Evolutionary conservation across 1,284 basidiomycete genomes (phyloP).

Genomic region (Sphaerobolus stellatus): DNA sequence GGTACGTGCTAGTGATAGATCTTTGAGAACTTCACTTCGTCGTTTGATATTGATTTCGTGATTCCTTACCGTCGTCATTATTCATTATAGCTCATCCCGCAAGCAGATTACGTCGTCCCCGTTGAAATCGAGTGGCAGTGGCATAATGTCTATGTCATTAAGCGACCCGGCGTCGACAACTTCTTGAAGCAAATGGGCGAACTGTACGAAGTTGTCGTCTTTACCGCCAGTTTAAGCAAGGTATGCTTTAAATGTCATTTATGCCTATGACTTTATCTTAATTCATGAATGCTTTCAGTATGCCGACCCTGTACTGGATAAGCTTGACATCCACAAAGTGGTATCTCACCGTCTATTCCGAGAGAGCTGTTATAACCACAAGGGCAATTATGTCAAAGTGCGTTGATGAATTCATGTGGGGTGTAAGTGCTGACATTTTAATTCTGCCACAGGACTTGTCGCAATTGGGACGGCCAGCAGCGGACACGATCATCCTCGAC

Average conservation of each 20-base stretch:
- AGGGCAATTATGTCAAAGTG: constrained; percentile 99
- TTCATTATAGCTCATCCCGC: constrained; percentile 76
- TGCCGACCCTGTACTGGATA: constrained; percentile 97
- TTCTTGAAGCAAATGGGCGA: constrained; percentile 98
- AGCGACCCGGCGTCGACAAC: constrained; percentile 95
- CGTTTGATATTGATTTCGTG: constrained; percentile 7
- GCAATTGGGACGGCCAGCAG: constrained; percentile 90
- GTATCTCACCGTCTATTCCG: constrained; percentile 96
- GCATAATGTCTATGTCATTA: constrained; percentile 99
- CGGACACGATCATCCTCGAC: constrained; percentile 95
- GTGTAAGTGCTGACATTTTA: constrained; percentile 14
- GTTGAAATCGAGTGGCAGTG: constrained; percentile 98
- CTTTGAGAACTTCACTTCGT: not conserved
- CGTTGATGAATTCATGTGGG: constrained; percentile 13
- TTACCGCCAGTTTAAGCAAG: constrained; percentile 97
- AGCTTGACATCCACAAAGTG: constrained; percentile 88
- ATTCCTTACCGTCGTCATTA: constrained; percentile 1
- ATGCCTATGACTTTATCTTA: constrained; percentile 10
- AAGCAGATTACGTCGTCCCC: constrained; percentile 97
- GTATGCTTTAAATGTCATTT: constrained; percentile 40
- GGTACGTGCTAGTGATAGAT: constrained; percentile 50
- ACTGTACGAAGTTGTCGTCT: constrained; percentile 97
- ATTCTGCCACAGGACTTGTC: constrained; percentile 76
- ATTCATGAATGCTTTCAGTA: constrained; percentile 58
- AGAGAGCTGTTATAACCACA: constrained; percentile 98